Conservation (phyloP, 2,329 filamentous ascomycete species). For the Periconia macrospinosa region DNA sequence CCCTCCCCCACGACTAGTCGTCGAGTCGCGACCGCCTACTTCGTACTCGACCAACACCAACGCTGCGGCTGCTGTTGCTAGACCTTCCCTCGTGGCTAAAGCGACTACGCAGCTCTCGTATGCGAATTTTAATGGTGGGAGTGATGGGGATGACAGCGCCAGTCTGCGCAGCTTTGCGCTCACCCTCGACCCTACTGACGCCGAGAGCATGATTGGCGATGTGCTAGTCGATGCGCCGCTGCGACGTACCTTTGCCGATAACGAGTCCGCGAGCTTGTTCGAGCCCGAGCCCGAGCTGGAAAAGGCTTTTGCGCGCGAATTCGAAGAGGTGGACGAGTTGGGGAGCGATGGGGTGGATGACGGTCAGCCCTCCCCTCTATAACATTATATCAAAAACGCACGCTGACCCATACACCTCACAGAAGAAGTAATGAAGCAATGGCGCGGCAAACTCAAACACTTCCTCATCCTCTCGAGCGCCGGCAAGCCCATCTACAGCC, state of each 20-base stretch:
- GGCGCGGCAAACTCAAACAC: constrained; percentile 94
- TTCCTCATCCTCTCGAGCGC: constrained; percentile 95
- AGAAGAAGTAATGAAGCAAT: constrained; percentile 64
- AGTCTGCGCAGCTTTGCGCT: constrained; percentile 70
- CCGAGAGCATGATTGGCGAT: constrained; percentile 79
- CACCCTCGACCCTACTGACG: constrained; percentile 67
- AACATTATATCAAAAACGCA: too few relatives aligned
- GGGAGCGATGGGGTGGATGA: constrained; percentile 58
- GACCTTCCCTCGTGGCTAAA: constrained; percentile 57
- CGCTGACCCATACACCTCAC: constrained; percentile 32
- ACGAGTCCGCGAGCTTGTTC: constrained; percentile 58
- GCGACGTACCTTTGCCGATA: constrained; percentile 57
- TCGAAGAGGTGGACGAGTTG: constrained; percentile 70
- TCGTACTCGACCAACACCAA: constrained; percentile 38
- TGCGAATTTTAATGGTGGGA: constrained; percentile 69
- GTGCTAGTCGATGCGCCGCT: constrained; percentile 71
- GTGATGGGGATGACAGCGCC: constrained; percentile 64
- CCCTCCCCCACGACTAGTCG: constrained; percentile 35
- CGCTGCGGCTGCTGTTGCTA: constrained; percentile 43
- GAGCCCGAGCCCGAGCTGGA: constrained; percentile 54
- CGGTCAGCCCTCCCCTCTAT: too few relatives aligned
- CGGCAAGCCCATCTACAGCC: constrained; percentile 95
- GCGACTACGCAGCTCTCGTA: constrained; percentile 85
- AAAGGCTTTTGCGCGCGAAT: constrained; percentile 73
- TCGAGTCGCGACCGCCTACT: constrained; percentile 41